Evolutionary conservation across 83 land plant genomes (phyloP).

Genomic region (Isoetes engelmannii): DNA sequence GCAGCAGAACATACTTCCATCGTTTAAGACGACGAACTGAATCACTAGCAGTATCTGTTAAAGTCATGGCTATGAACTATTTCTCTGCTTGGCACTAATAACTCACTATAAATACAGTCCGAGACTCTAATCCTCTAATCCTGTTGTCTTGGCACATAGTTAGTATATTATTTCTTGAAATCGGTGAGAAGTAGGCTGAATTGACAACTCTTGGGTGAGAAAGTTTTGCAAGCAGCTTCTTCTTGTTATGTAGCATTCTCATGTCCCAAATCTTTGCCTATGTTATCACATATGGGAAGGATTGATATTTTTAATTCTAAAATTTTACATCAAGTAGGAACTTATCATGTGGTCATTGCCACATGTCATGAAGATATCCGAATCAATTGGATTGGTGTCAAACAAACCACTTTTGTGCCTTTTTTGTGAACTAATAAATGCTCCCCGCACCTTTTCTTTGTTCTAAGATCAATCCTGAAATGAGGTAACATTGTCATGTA

Average conservation of each 20-base stretch:
- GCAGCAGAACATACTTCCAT: too few species aligned
- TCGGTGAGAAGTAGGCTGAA: conserved; percentile 88
- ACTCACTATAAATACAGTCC: conserved; percentile 75
- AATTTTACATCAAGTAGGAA: not conserved
- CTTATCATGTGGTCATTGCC: conserved; percentile 97
- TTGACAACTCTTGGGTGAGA: conserved; percentile 83
- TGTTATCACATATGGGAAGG: too few species aligned
- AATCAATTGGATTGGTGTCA: conserved; percentile 77
- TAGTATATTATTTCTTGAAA: conserved; percentile 70
- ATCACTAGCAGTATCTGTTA: conserved; percentile 79
- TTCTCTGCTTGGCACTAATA: conserved; percentile 69
- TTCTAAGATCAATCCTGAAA: conserved; percentile 60
- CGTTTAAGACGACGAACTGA: too few species aligned
- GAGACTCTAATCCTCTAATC: conserved; percentile 73
- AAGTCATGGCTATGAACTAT: conserved; percentile 98
- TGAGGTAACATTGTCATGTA: not conserved
- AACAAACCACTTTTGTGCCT: conserved; percentile 85
- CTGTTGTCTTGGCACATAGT: conserved; percentile 94
- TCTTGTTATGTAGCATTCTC: conserved; percentile 16
- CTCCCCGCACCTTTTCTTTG: conserved; percentile 49
- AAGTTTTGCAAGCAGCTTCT: conserved; percentile 45
- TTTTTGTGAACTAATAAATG: conserved; percentile 73
- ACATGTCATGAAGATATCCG: conserved; percentile 77
- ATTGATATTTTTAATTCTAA: not conserved
- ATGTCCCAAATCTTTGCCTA: conserved; percentile 91